Percentiles rank a stretch among this genome's conserved stretches.
phyloP scores from a whole-genome alignment of 768 basidiomycete species.

The Leucosporidium creatinivorum region DNA sequence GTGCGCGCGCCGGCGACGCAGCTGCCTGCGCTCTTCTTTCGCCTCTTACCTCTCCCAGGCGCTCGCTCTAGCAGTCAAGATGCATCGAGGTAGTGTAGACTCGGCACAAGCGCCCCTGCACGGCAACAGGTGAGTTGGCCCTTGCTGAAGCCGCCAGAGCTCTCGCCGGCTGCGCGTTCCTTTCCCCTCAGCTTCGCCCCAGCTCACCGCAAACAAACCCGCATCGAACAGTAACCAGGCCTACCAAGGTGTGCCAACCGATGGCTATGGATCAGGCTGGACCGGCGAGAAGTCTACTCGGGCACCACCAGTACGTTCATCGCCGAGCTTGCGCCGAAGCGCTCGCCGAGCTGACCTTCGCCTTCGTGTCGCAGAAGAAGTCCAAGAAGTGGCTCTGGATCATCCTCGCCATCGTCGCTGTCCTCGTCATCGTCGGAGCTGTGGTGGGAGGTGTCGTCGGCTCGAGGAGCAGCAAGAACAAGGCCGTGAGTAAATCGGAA shows the following conservation, averaged over 20 bases:
- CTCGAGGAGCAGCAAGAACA: conserved; percentile 50
- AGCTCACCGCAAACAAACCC: neutral
- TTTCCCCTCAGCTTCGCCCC: neutral
- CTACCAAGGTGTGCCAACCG: neutral
- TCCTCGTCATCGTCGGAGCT: conserved; percentile 44
- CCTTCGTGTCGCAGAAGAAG: conserved; percentile 23
- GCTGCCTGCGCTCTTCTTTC: too few relatives aligned
- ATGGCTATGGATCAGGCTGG: neutral
- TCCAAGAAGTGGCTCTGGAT: conserved; percentile 46
- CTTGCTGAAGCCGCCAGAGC: too few relatives aligned
- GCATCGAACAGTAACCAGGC: neutral
- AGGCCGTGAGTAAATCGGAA: conserved; percentile 11
- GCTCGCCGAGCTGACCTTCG: neutral
- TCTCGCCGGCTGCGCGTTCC: neutral
- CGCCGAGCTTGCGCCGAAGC: too few relatives aligned
- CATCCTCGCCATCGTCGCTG: conserved; percentile 49
- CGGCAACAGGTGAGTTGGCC: too few relatives aligned
- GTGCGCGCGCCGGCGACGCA: too few relatives aligned
- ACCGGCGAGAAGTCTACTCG: neutral
- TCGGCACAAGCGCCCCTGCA: too few relatives aligned
- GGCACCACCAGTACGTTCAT: too few relatives aligned
- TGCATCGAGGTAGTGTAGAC: too few relatives aligned
- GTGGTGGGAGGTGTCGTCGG: conserved; percentile 69
- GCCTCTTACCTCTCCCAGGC: too few relatives aligned
- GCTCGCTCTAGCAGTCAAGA: too few relatives aligned